phyloP scores from a whole-genome alignment of 2,329 filamentous ascomycete species.

The Phymatotrichopsis omnivora region DNA sequence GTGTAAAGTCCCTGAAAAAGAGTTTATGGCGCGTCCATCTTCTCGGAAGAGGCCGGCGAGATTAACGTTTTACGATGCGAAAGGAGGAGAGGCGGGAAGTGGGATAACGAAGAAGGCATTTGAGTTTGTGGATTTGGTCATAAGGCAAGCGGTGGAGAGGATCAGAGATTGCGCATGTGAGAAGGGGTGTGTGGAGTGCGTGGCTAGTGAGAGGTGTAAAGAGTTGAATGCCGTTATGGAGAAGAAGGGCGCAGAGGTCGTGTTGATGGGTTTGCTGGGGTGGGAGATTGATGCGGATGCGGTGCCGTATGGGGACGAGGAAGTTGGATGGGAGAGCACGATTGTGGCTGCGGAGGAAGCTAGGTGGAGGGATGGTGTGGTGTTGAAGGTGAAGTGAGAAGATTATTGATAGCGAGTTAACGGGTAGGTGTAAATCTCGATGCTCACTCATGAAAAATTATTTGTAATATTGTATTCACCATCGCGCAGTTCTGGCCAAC shows the following conservation, averaged over 20 bases:
- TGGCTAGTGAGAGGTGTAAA: conserved; percentile 48
- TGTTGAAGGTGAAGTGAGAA: conserved; percentile 11
- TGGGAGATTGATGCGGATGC: conserved; percentile 37
- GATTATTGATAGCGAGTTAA: no score
- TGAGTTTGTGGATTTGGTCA: conserved; percentile 66
- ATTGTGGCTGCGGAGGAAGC: conserved; percentile 64
- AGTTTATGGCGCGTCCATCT: conserved; percentile 63
- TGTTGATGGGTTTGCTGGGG: conserved; percentile 17
- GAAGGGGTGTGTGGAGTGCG: conserved; percentile 76
- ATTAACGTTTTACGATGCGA: conserved; percentile 89
- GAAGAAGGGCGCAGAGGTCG: conserved; percentile 74
- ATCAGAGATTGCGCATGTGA: conserved; percentile 67
- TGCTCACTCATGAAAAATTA: no score
- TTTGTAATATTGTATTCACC: no score
- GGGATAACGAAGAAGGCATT: conserved; percentile 90
- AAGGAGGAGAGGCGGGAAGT: conserved; percentile 70
- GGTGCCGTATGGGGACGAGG: conserved; percentile 77
- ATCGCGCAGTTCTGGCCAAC: no score
- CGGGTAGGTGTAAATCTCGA: no score
- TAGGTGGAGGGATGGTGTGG: neutral
- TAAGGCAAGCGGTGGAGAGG: conserved; percentile 52
- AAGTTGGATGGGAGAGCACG: conserved; percentile 67
- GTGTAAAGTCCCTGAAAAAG: conserved; percentile 81
- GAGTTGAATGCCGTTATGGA: conserved; percentile 87
- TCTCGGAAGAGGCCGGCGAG: conserved; percentile 73